Evolutionary conservation across 176 grass and related monocot genomes (phyloP), one percentile per base, ranked within the genome.

Genomic region (Thalia dealbata): DNA sequence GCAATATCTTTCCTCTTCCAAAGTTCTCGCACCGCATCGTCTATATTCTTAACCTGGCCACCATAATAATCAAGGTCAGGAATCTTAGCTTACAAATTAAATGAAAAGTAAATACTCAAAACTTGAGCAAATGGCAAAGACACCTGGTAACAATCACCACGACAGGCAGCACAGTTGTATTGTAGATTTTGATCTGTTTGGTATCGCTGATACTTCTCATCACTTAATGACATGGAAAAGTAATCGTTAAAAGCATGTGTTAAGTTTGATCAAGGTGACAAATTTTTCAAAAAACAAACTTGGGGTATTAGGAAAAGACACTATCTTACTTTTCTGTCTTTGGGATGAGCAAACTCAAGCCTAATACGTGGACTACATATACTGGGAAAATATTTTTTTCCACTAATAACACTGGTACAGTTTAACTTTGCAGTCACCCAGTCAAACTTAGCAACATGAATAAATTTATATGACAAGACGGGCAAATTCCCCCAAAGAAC

Each of bases 81-180:
- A 55, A 18, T 6, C 3, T 21, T 18, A 46, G 27, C 18, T 54
- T 54, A 72, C 26, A 44, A 69, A 12, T 21, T 1, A 3, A n/a
- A 13, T 9, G 28, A 11, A 35, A 38, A 38, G 9, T 46, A 54
- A 69, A 48, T 50, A 14, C 14, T 44, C 41, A 46, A 83, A 59
- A 48, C 32, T 82, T 74, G 50, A 62, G 6, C 14, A 67, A 78
- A 73, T 54, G 84, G 50, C 59, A 82, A 25, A 78, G 80, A 74
- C 35, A 93, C 95, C 95, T 97, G 90, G 73, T 77, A 93, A 78
- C 89, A 97, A 81, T 97, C 90, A 0, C 95, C 95, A 56, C 95
- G 95, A 78, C 95, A 97, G 76, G 90, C 67, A 86, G 90, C 83
- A 38, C 95, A 97, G 70, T 73, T 84, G 43, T 93, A 97, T 59